These are phyloP conservation scores for Geotrichum macrosporum DNA, from an alignment of 1,139 yeast species.

Conservation along the genomic window DNA sequence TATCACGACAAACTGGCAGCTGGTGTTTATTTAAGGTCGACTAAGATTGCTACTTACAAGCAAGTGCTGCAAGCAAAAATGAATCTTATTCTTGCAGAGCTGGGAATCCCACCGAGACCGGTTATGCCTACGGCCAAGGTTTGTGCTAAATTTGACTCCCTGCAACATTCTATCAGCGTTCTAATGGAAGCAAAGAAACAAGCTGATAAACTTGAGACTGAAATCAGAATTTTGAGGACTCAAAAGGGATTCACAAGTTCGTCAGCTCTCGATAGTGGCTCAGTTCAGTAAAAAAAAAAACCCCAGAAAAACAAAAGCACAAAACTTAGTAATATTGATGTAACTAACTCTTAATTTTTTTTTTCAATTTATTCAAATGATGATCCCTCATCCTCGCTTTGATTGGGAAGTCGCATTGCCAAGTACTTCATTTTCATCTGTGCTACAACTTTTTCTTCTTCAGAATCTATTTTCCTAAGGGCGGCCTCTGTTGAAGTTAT, in stretches of 20 bases:
- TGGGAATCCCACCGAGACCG: slow-evolving; percentile 74
- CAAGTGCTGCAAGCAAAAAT: slow-evolving; percentile 77
- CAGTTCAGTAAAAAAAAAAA: background rate
- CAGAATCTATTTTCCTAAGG: slow-evolving; percentile 11
- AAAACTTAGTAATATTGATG: no score
- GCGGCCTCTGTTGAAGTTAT: background rate
- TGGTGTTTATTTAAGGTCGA: slow-evolving; percentile 77
- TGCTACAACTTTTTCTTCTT: slow-evolving; percentile 10
- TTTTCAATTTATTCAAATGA: no score
- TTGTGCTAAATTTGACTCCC: slow-evolving; percentile 70
- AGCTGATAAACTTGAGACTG: slow-evolving; percentile 81
- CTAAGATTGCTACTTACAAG: slow-evolving; percentile 56
- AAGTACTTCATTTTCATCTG: slow-evolving; percentile 13
- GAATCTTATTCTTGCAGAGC: slow-evolving; percentile 65
- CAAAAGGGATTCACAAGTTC: slow-evolving; percentile 21
- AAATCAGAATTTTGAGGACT: slow-evolving; percentile 54
- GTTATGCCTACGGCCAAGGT: slow-evolving; percentile 84
- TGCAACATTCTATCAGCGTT: slow-evolving; percentile 66
- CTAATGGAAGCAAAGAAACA: slow-evolving; percentile 82
- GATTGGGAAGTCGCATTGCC: slow-evolving; percentile 10
- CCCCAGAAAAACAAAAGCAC: background rate
- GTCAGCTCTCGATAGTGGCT: background rate
- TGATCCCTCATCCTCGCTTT: background rate
- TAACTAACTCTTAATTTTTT: no score
- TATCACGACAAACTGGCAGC: slow-evolving; percentile 75